A percentile compares a stretch with the other conserved stretches of the same genome.
Evolutionary conservation across 2,329 filamentous ascomycete genomes (phyloP).

Genomic region (Fusarium proliferatum): DNA sequence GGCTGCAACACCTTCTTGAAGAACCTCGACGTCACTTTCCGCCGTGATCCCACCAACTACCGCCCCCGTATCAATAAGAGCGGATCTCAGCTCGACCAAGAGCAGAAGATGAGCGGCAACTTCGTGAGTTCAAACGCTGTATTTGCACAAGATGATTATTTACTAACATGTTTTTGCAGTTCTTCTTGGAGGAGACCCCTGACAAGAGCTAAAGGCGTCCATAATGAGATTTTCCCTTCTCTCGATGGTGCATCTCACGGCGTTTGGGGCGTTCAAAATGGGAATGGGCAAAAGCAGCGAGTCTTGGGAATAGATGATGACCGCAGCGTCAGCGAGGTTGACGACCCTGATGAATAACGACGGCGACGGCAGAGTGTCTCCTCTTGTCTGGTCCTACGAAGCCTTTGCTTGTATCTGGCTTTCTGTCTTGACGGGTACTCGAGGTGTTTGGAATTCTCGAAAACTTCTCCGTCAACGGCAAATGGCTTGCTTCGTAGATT

Average conservation of each 20-base stretch:
- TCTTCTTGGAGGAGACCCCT: slow-evolving; percentile 88
- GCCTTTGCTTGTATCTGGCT: slow-evolving; percentile 21
- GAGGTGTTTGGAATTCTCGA: slow-evolving; percentile 1
- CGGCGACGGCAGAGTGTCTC: slow-evolving; percentile 71
- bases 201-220: slow-evolving; percentile 64
- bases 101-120: slow-evolving; percentile 94
- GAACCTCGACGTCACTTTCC: slow-evolving; percentile 98
- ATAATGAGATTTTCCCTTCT: slow-evolving; percentile 49
- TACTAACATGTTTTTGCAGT: slow-evolving; percentile 61
- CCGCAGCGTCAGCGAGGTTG: slow-evolving; percentile 69
- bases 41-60: slow-evolving; percentile 95
- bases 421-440: slow-evolving; percentile 14
- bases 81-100: slow-evolving; percentile 95
- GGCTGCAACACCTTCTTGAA: slow-evolving; percentile 97
- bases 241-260: slow-evolving; percentile 51
- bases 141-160: not conserved
- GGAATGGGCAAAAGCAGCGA: slow-evolving; percentile 45
- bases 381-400: slow-evolving; percentile 72
- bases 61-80: slow-evolving; percentile 98
- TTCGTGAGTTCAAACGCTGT: slow-evolving; percentile 71
- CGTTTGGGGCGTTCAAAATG: slow-evolving; percentile 65
- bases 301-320: slow-evolving; percentile 56
- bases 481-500: slow-evolving; percentile 55
- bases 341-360: slow-evolving; percentile 72
- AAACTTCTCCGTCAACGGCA: not conserved